phyloP scores from a whole-genome alignment of 352 stramenopile species.

The Albugo candida region DNA sequence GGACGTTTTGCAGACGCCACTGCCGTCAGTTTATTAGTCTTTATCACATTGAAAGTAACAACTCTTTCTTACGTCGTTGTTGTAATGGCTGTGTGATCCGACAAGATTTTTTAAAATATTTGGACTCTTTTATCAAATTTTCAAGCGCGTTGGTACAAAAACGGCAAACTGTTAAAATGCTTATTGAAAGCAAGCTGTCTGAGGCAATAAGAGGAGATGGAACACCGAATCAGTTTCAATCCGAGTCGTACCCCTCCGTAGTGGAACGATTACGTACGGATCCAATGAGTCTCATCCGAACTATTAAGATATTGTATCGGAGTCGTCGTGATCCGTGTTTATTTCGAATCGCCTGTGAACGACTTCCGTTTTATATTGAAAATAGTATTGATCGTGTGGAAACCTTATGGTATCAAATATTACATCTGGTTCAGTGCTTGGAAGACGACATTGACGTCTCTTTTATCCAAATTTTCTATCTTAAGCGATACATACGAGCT shows the following conservation, averaged over 20 bases:
- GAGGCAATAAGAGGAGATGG: too few species aligned
- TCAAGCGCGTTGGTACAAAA: slow-evolving; percentile 13
- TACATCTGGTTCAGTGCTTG: slow-evolving; percentile 57
- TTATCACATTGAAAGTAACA: slow-evolving; percentile 23
- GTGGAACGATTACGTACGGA: slow-evolving; percentile 25
- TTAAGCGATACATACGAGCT: slow-evolving; percentile 40
- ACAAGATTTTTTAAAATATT: slow-evolving; percentile 35
- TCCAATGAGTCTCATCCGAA: slow-evolving; percentile 51
- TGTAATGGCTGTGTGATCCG: slow-evolving; percentile 28
- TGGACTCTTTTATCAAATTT: slow-evolving; percentile 18
- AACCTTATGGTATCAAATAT: slow-evolving; percentile 54
- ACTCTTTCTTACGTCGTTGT: slow-evolving; percentile 19
- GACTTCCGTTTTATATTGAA: slow-evolving; percentile 49
- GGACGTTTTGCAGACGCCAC: slow-evolving; percentile 35
- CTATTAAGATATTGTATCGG: slow-evolving; percentile 64
- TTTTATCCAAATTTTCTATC: slow-evolving; percentile 33
- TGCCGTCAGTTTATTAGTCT: slow-evolving; percentile 27
- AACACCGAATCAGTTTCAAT: too few species aligned
- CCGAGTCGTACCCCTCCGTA: too few species aligned
- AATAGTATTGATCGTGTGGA: slow-evolving; percentile 54
- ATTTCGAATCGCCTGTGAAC: slow-evolving; percentile 40
- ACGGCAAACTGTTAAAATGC: background rate
- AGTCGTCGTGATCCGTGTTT: slow-evolving; percentile 40
- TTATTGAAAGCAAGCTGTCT: slow-evolving; percentile 14
- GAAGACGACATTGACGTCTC: slow-evolving; percentile 26